A percentile compares a stretch with the other conserved stretches of the same genome.
phyloP scores from a whole-genome alignment of 2,329 filamentous ascomycete genomes.

The Capronia epimyces region DNA sequence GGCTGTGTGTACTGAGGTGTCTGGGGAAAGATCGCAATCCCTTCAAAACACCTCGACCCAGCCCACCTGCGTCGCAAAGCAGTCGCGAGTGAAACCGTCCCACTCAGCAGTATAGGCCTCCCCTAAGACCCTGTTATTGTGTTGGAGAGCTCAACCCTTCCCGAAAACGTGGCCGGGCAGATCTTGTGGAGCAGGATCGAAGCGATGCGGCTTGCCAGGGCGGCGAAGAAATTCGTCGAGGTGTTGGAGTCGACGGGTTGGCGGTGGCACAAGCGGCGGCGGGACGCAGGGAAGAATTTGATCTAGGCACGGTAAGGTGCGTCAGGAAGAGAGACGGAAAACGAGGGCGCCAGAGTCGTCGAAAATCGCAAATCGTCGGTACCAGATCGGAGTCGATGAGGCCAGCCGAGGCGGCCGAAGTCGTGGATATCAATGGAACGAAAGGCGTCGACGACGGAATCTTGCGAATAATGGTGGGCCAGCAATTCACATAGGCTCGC shows the following conservation, averaged over 20 bases:
- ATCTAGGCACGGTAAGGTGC: slow-evolving; percentile 7
- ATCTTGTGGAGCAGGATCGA: slow-evolving; percentile 19
- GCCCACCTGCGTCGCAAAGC: no score
- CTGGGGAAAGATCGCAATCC: no score
- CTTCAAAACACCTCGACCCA: no score
- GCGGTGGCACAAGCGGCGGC: slow-evolving; percentile 12
- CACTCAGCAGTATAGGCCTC: background rate
- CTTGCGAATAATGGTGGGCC: background rate
- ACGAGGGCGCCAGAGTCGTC: background rate
- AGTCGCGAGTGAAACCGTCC: background rate
- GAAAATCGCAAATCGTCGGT: no score
- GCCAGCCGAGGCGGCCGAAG: background rate
- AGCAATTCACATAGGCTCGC: background rate
- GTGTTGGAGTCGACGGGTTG: slow-evolving; percentile 1
- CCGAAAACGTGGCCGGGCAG: slow-evolving; percentile 13
- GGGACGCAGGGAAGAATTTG: slow-evolving; percentile 16
- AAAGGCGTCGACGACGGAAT: background rate
- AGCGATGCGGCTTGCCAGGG: slow-evolving; percentile 13
- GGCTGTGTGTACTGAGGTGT: no score
- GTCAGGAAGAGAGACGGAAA: slow-evolving; percentile 6
- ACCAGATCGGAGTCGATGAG: background rate
- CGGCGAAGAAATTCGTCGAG: slow-evolving; percentile 10
- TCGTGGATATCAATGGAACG: background rate
- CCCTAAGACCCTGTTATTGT: background rate
- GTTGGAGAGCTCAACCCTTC: background rate